phyloP scores from a whole-genome alignment of 371 early-diverging fungal genomes.

The Capniomyces stellatus region DNA sequence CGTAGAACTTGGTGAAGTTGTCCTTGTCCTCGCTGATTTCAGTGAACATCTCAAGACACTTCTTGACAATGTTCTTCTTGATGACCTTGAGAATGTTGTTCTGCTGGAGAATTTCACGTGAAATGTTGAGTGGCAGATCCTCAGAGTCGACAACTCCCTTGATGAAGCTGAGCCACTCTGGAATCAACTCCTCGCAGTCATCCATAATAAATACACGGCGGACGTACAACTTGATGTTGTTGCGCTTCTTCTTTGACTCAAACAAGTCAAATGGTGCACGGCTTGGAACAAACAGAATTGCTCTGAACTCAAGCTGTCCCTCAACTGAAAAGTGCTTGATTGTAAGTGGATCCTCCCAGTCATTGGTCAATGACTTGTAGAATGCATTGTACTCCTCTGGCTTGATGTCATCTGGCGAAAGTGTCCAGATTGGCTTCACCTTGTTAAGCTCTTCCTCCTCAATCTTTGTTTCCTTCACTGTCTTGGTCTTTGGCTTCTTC shows the following conservation, averaged over 20 bases:
- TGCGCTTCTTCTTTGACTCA: constrained; percentile 74
- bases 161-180: constrained; percentile 74
- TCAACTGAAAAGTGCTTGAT: constrained; percentile 87
- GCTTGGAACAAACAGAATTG: constrained; percentile 77
- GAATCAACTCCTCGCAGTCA: constrained; percentile 86
- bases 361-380: constrained; percentile 87
- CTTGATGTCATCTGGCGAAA: constrained; percentile 76
- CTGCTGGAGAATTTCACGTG: constrained; percentile 92
- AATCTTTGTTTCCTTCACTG: constrained; percentile 51
- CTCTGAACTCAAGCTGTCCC: constrained; percentile 84
- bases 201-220: constrained; percentile 95
- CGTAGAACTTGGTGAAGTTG: constrained; percentile 80
- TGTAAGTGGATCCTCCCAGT: constrained; percentile 88
- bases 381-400: constrained; percentile 79
- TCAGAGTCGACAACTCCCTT: constrained; percentile 89
- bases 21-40: constrained; percentile 81
- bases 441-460: constrained; percentile 78
- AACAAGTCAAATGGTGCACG: constrained; percentile 84
- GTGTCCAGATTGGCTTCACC: constrained; percentile 91
- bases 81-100: constrained; percentile 88
- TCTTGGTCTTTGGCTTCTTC: constrained; percentile 58
- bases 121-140: constrained; percentile 93
- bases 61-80: constrained; percentile 83
- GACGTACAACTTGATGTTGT: constrained; percentile 91
- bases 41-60: constrained; percentile 78